A percentile compares a stretch with the other conserved stretches of the same genome.
phyloP scores from a whole-genome alignment of 2,329 filamentous ascomycete species.

The Ascosphaera apis region DNA sequence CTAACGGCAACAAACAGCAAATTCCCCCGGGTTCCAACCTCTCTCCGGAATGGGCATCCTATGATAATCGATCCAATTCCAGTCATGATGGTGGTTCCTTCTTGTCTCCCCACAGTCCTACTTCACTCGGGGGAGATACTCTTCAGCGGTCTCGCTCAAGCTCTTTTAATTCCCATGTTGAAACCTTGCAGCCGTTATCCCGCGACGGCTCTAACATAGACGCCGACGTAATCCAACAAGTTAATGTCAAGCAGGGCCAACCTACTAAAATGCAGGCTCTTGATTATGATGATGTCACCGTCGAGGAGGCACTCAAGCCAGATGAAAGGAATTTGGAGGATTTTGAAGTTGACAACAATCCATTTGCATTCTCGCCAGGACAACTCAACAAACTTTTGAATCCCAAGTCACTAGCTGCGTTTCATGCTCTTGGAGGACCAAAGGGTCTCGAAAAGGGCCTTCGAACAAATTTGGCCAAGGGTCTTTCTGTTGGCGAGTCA shows the following conservation, averaged over 20 bases:
- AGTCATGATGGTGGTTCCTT: slow-evolving; percentile 5
- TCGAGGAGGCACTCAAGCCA: slow-evolving; percentile 36
- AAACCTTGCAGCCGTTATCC: slow-evolving; percentile 10
- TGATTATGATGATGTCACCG: neutral
- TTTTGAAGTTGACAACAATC: slow-evolving; percentile 43
- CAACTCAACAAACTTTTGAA: slow-evolving; percentile 57
- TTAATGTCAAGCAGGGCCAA: neutral
- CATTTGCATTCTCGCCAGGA: slow-evolving; percentile 50
- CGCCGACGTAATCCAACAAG: neutral
- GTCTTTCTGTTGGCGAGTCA: slow-evolving; percentile 48
- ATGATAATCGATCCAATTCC: slow-evolving; percentile 3
- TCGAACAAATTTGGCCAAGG: slow-evolving; percentile 38
- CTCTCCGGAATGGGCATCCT: neutral
- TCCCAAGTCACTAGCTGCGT: slow-evolving; percentile 53
- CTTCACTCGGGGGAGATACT: slow-evolving; percentile 19
- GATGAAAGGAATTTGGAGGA: slow-evolving; percentile 50
- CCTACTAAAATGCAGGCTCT: neutral
- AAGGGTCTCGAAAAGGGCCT: slow-evolving; percentile 51
- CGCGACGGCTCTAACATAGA: neutral
- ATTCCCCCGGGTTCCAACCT: slow-evolving; percentile 2
- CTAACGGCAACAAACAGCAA: slow-evolving; percentile 1
- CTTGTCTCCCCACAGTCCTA: slow-evolving; percentile 5
- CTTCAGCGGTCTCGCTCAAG: slow-evolving; percentile 18
- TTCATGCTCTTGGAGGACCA: slow-evolving; percentile 52
- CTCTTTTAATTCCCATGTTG: slow-evolving; percentile 16